Base-by-base conservation (phyloP, 495 filamentous ascomycete genomes). In the Aspergillus asperescens region DNA sequence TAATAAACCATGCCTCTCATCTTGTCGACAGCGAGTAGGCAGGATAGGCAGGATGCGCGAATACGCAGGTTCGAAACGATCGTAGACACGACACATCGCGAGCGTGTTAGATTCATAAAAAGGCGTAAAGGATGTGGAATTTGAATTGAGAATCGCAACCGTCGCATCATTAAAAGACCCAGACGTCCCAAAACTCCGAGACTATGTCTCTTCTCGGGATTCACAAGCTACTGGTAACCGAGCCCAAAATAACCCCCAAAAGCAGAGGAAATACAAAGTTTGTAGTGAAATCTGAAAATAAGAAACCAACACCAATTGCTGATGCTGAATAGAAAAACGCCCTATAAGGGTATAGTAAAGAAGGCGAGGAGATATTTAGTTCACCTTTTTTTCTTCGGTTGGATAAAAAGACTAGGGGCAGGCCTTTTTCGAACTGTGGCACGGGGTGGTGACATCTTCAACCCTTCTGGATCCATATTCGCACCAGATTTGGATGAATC, bases 401-500 rank as follows among this genome's bases (percentile, higher is more conserved):
- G 71, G 34, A 74, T 70, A 55, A 76, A 73, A 1, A 73, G 55
- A 50, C 59, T 71, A 2, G 64, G 66, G 12, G 65, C 49, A 5
- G 66, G 58, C 41, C 71, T 60, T 45, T 70, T 72, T 18, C 66
- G 65, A 28, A 67, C 52, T 4, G 62, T 38, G 28, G 56, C 49
- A 12, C 65, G 65, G 7, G 53, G 40, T 15, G 60, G 52, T 5
- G 60, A 27, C 19, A 41, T 42, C 24, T 43, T 42, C 15, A 53
- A 47, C 10, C 41, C 42, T 10, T 37, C 47, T 23, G 39, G 1
- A 20, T 48, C 35, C 7, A 50, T 25, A 34, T 25, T 48, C 1
- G 32, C 6, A 23, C 23, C 47, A 3, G 45, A 44, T 44, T 41
- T 25, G 22, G 47, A 18, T 13, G 40, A 46, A 23, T 24, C 34